Conservation (phyloP, 2,329 filamentous ascomycete genomes). For the Biscogniauxia mediterranea region DNA sequence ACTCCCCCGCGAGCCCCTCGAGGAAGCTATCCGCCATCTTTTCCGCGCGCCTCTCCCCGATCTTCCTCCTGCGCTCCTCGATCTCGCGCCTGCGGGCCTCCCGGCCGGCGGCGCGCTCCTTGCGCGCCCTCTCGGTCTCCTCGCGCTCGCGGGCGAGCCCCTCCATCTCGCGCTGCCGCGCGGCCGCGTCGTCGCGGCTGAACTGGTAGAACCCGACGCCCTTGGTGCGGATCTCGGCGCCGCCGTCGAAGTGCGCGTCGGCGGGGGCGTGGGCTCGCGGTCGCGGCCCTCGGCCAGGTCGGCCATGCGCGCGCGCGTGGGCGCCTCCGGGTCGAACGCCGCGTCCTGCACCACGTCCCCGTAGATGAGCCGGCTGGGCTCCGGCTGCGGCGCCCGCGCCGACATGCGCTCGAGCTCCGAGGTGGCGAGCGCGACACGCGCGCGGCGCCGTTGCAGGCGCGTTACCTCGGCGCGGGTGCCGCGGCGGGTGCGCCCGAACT, state of each 20-base stretch:
- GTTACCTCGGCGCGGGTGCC: conserved; percentile 70
- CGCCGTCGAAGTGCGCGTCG: conserved; percentile 81
- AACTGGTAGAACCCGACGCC: conserved; percentile 93
- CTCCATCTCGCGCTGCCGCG: conserved; percentile 70
- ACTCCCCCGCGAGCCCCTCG: conserved; percentile 34
- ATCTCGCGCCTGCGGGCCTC: conserved; percentile 56
- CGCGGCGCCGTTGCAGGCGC: conserved; percentile 56
- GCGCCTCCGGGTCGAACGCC: conserved; percentile 77
- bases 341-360: conserved; percentile 81
- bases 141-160: conserved; percentile 64
- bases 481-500: conserved; percentile 80
- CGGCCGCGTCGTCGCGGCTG: conserved; percentile 67
- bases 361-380: conserved; percentile 72
- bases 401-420: conserved; percentile 67
- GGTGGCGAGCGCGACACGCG: conserved; percentile 51
- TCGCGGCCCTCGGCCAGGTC: conserved; percentile 76
- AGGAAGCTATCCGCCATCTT: conserved; percentile 38
- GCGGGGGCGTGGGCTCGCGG: conserved; percentile 73
- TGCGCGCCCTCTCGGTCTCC: conserved; percentile 61
- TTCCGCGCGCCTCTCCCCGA: conserved; percentile 52
- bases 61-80: conserved; percentile 60
- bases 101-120: conserved; percentile 61
- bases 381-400: conserved; percentile 50
- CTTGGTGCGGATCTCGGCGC: conserved; percentile 78
- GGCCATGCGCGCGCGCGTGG: conserved; percentile 64